Conservation (phyloP, 805 yeast species). For the Kodamaea fukazawae region DNA sequence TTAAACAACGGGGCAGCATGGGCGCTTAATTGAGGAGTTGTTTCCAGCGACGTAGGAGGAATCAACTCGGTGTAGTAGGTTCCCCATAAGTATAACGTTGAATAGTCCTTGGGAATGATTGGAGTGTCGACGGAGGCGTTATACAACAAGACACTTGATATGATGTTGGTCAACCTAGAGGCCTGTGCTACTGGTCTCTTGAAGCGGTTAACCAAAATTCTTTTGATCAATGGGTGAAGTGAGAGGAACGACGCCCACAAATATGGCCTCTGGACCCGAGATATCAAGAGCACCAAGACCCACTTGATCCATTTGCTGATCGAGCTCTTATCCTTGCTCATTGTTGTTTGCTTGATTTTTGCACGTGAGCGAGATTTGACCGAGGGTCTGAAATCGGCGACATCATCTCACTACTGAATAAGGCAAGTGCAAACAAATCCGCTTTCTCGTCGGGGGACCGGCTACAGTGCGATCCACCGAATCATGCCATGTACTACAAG, state of each 20-base stretch:
- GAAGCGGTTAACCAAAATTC: neutral
- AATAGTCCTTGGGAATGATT: conserved; percentile 37
- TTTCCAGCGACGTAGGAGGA: conserved; percentile 31
- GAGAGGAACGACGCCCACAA: conserved; percentile 31
- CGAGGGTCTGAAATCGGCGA: no score
- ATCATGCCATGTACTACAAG: no score
- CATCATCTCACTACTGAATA: no score
- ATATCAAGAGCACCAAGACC: conserved; percentile 22
- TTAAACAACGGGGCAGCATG: conserved; percentile 24
- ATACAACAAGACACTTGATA: conserved; percentile 24
- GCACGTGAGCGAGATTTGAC: neutral
- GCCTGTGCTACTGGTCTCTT: conserved; percentile 15
- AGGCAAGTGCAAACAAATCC: no score
- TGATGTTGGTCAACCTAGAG: conserved; percentile 22
- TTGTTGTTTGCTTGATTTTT: neutral
- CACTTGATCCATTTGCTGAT: conserved; percentile 28
- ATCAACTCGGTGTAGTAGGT: conserved; percentile 30
- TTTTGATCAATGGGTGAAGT: conserved; percentile 27
- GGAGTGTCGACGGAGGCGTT: conserved; percentile 24
- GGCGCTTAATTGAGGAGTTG: conserved; percentile 20
- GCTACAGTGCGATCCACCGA: no score
- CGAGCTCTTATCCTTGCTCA: conserved; percentile 10
- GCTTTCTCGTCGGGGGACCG: no score
- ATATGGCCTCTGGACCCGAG: conserved; percentile 24
- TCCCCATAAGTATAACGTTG: conserved; percentile 31